Percentiles rank a stretch among this genome's conserved stretches.
Conservation (phyloP, 1,284 basidiomycete genomes). For the Trichosporon sp. region DNA sequence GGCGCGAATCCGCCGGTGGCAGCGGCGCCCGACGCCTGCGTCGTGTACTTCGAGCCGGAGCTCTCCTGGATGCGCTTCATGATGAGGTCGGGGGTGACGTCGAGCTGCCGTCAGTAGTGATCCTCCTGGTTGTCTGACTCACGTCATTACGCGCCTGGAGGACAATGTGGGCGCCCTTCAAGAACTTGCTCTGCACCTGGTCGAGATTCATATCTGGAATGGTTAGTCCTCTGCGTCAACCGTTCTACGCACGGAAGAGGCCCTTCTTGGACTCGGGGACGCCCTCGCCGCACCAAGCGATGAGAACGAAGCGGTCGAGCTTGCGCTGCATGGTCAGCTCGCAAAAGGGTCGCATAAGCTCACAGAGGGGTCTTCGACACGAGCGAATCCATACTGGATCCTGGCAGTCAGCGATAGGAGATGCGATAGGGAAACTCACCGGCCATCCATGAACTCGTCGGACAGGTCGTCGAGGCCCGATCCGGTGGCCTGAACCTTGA, state of each 20-base stretch:
- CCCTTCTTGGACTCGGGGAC: conserved; percentile 91
- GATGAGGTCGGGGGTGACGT: conserved; percentile 72
- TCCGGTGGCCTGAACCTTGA: conserved; percentile 83
- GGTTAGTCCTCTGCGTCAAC: neutral
- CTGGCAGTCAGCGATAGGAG: conserved; percentile 49
- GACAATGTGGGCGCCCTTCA: conserved; percentile 81
- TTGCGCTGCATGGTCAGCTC: conserved; percentile 57
- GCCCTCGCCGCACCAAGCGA: conserved; percentile 92
- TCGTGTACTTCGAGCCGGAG: conserved; percentile 79
- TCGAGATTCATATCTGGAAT: conserved; percentile 66
- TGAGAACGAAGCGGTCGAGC: conserved; percentile 86
- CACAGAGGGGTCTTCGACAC: conserved; percentile 83
- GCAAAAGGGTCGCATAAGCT: conserved; percentile 34
- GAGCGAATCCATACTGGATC: conserved; percentile 89
- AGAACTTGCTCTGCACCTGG: conserved; percentile 68
- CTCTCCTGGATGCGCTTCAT: conserved; percentile 84
- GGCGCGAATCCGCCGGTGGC: conserved; percentile 16
- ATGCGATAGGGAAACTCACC: conserved; percentile 54
- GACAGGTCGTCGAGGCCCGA: conserved; percentile 81
- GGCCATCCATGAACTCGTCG: conserved; percentile 91
- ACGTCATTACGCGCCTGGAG: conserved; percentile 89
- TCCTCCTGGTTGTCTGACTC: conserved; percentile 25
- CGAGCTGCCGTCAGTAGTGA: conserved; percentile 55
- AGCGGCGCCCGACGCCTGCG: conserved; percentile 21
- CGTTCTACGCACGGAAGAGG: conserved; percentile 62